These are phyloP conservation scores for Agrocybe praecox DNA, from an alignment of 768 basidiomycete genomes.

Conservation along the genomic window DNA sequence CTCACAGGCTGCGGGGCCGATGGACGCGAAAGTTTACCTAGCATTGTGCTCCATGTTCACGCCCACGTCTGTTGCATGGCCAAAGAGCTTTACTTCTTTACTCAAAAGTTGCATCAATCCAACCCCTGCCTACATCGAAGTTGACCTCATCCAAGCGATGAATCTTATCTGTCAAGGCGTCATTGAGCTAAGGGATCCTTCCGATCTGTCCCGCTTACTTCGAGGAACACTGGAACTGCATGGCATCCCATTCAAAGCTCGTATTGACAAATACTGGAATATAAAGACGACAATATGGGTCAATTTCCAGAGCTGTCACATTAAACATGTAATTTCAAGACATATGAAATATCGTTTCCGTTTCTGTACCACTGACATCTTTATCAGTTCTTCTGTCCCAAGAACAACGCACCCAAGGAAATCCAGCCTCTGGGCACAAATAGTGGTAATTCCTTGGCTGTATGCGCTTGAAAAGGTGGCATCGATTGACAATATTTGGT, in stretches of 20 bases:
- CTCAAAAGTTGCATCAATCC: conserved; percentile 17
- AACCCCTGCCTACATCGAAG: conserved; percentile 5
- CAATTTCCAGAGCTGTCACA: conserved; percentile 18
- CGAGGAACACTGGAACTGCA: conserved; percentile 31
- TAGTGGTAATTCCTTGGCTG: background rate
- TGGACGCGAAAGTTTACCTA: conserved; percentile 19
- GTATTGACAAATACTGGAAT: conserved; percentile 33
- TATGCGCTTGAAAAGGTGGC: background rate
- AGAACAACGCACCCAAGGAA: too few relatives aligned
- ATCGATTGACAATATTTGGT: background rate
- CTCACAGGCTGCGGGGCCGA: background rate
- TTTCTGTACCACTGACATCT: too few relatives aligned
- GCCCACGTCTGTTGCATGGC: conserved; percentile 49
- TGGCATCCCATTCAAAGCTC: conserved; percentile 38
- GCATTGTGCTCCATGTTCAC: conserved; percentile 43
- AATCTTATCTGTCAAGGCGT: conserved; percentile 35
- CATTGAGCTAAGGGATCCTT: conserved; percentile 46
- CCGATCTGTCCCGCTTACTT: conserved; percentile 40
- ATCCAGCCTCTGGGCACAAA: too few relatives aligned
- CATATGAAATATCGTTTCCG: too few relatives aligned
- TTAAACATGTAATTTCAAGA: background rate
- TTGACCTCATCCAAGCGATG: conserved; percentile 36
- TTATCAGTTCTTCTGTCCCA: too few relatives aligned
- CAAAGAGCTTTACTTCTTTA: conserved; percentile 33
- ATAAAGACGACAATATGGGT: conserved; percentile 39